Evolutionary conservation across 495 filamentous ascomycete genomes (phyloP), one percentile per base, ranked within the genome.

Genomic region (Xylaria bambusicola): DNA sequence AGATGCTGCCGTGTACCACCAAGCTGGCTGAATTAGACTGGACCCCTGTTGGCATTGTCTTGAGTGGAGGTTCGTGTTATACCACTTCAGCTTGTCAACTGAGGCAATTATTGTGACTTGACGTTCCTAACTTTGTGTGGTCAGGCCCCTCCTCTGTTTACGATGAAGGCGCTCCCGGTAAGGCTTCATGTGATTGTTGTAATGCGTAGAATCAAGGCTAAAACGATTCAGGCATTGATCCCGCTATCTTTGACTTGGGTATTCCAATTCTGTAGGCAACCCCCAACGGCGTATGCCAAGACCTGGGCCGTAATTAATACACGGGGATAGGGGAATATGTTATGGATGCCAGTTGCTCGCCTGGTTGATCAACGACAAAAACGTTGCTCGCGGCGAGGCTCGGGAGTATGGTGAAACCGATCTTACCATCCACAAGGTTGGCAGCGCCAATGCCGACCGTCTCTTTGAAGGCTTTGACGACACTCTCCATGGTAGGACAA

Each of bases 1-100:
- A 98, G 77, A 89, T 97, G 86, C 84, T 96, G 45, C 93, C 92
- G 27, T 97, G 93, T 78, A 97, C 91, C 54, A 84, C 87, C 56
- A 95, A 93, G 79, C 69, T 97, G 12, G 72, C 82, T 6, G 90
- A 95, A 47, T 82, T 98, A 12, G 63, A 77, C 23, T 97, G 82
- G 80, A 90, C 84, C 65, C 93, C 93, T 17, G 91, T 89, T 71
- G 92, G 92, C 66, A 82, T 92, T 61, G 87, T 90, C 45, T 79
- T 93, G 17, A 91, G 87, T 15, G 90, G 89, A 51, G 88, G 90
- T 45, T 52, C 12, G 45, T 58, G 6, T 3, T 21, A 23, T 42
- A 6, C 8, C 26, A 47, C 20, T 26, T 46, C 42, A 27, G n/a
- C 52, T 33, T 38, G 33, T 27, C 41, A 5, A 24, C 41, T 21